Percentiles rank a stretch among this genome's conserved stretches.
phyloP scores from a whole-genome alignment of 805 yeast species.

The Ogataea pini region DNA sequence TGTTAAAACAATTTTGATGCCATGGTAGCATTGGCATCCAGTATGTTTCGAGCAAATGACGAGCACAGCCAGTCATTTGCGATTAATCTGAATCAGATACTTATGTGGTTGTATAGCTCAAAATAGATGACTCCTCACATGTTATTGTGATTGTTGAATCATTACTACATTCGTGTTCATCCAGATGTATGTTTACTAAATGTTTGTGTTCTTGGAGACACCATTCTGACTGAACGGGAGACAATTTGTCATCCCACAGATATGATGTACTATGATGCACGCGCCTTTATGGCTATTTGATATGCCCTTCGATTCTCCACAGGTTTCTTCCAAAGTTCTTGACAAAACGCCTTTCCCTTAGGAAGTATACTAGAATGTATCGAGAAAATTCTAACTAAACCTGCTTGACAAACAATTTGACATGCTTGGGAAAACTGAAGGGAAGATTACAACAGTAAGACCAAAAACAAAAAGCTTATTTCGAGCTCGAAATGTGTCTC shows the following conservation, averaged over 20 bases:
- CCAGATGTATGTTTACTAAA: background rate
- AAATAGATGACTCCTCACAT: background rate
- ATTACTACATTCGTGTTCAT: too few species aligned
- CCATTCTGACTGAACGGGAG: constrained; percentile 27
- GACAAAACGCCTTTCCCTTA: constrained; percentile 24
- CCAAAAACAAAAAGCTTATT: background rate
- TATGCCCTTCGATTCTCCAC: constrained; percentile 19
- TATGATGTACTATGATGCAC: constrained; percentile 40
- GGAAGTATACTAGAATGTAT: constrained; percentile 19
- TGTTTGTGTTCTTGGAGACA: constrained; percentile 40
- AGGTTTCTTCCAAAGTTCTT: constrained; percentile 18
- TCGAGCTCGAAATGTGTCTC: background rate
- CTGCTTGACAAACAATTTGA: constrained; percentile 1
- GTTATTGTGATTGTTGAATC: background rate
- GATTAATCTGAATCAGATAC: too few species aligned
- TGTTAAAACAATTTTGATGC: background rate
- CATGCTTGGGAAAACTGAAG: background rate
- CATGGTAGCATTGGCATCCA: background rate
- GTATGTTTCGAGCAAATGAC: too few species aligned
- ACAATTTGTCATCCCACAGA: constrained; percentile 12
- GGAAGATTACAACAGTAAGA: background rate
- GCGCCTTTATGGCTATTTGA: constrained; percentile 7
- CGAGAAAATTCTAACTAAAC: constrained; percentile 7
- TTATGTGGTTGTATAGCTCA: too few species aligned
- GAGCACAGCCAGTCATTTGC: too few species aligned